Conservation (phyloP, 1,284 basidiomycete genomes). For the Marasmius oreades region DNA sequence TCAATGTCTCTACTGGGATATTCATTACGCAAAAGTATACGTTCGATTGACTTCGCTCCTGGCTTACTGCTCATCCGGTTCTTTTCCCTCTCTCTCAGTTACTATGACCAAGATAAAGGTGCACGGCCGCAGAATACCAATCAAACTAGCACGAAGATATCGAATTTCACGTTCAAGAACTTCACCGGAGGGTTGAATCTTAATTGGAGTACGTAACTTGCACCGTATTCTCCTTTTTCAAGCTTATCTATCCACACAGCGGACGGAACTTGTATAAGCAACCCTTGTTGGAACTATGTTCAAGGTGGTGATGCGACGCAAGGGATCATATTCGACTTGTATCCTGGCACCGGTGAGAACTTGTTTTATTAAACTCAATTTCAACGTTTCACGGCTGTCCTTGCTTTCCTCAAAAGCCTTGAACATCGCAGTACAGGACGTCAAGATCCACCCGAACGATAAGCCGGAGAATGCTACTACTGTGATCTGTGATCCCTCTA, state of each 20-base stretch:
- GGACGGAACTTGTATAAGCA: conserved; percentile 34
- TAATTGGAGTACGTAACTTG: conserved; percentile 33
- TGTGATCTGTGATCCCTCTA: conserved; percentile 33
- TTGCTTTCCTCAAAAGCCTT: conserved; percentile 20
- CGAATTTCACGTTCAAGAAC: conserved; percentile 36
- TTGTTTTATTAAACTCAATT: background rate
- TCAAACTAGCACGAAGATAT: conserved; percentile 33
- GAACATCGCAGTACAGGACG: conserved; percentile 27
- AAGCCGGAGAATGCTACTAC: conserved; percentile 26
- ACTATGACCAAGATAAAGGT: conserved; percentile 35
- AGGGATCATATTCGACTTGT: conserved; percentile 34
- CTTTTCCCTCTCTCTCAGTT: conserved; percentile 18
- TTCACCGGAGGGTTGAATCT: conserved; percentile 37
- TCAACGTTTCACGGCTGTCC: background rate
- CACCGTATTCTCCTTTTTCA: background rate
- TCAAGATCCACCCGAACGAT: conserved; percentile 30
- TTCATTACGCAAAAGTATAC: conserved; percentile 44
- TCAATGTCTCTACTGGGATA: conserved; percentile 40
- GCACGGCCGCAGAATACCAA: conserved; percentile 31
- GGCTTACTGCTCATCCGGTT: background rate
- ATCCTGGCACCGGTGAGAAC: conserved; percentile 24
- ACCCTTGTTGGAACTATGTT: conserved; percentile 35
- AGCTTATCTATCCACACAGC: conserved; percentile 17
- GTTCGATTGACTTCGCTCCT: conserved; percentile 9
- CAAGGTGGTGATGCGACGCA: conserved; percentile 29